Evolutionary conservation across 169 alveolate genomes (phyloP), one percentile per base, ranked within the genome.

Genomic region (Plasmodium malariae): DNA sequence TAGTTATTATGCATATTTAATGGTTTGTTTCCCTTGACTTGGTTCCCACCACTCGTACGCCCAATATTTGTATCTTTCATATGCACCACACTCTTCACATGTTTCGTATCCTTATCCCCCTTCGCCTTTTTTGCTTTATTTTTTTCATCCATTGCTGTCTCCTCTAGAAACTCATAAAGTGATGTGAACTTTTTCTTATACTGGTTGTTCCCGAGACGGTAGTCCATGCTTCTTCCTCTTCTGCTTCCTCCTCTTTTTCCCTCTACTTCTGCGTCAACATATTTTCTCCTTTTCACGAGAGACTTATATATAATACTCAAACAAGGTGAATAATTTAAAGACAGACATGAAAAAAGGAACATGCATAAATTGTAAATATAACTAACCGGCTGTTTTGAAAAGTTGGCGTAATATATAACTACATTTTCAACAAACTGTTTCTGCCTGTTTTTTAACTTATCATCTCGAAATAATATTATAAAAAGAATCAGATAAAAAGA

Each of bases 401-500:
- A 6, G 1, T 48, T 45, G 11, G 26, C 43, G 59, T 83, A 83
- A 40, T 48, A 67, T 28, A n/a, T 36, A n/a, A 67, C 67, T 26
- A 43, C 49, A 17, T 54, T 51, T 37, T 83, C 54, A 24, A 83
- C 26, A 54, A 30, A 30, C 6, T 5, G 1, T 43, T 67, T 83
- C 11, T 83, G n/a, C 12, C 37, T 71, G 9, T 83, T 76, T 11
- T 11, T 60, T 59, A 83, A 49, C 49, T 83, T 37, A 14, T 83
- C 51, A 0, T 83, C 32, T 83, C 51, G 73, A 37, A 54, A 83
- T 40, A 67, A 43, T 21, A 83, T 83, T 9, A 67, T 28, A 28
- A 83, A 83, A 21, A 83, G 83, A 19, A 67, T 83, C 51, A 83
- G 30, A 57, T 67, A 83, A 54, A 83, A 83, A 4, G 60, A 26